These are phyloP conservation scores for Dendryphion nanum DNA, from an alignment of 2,329 filamentous ascomycete genomes.

Conservation along the genomic window DNA sequence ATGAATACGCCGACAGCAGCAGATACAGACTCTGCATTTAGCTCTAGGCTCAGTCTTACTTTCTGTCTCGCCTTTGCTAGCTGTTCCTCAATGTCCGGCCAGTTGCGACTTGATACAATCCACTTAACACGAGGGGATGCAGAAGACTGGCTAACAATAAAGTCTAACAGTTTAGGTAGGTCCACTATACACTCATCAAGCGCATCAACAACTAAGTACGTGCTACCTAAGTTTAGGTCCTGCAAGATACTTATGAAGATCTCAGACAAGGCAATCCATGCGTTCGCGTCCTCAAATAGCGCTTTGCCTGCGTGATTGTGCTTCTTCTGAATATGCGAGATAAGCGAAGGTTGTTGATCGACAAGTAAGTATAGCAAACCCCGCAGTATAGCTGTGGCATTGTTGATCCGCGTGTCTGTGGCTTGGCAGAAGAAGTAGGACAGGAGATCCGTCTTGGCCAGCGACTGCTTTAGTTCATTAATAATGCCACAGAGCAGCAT, in stretches of 20 bases:
- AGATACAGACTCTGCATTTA: neutral
- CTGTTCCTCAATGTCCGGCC: slow-evolving; percentile 2
- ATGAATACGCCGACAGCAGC: neutral
- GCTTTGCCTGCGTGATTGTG: slow-evolving; percentile 35
- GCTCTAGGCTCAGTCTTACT: slow-evolving; percentile 1
- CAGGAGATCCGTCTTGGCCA: slow-evolving; percentile 1
- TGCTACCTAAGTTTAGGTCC: slow-evolving; percentile 19
- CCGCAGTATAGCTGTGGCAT: slow-evolving; percentile 41
- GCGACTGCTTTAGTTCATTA: slow-evolving; percentile 20
- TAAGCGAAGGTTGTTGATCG: slow-evolving; percentile 29
- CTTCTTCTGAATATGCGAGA: slow-evolving; percentile 34
- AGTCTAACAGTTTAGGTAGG: slow-evolving; percentile 4
- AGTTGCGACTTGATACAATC: slow-evolving; percentile 1
- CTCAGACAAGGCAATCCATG: slow-evolving; percentile 35
- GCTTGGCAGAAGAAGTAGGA: slow-evolving; percentile 47
- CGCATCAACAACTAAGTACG: slow-evolving; percentile 9
- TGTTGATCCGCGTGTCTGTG: slow-evolving; percentile 39
- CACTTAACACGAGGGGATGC: slow-evolving; percentile 1
- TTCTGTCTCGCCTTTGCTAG: neutral
- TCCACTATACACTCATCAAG: slow-evolving; percentile 10
- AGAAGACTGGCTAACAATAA: slow-evolving; percentile 4
- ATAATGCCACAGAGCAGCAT: slow-evolving; percentile 31
- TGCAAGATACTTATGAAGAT: slow-evolving; percentile 43
- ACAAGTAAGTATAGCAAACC: slow-evolving; percentile 46
- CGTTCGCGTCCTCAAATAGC: slow-evolving; percentile 44